These are phyloP conservation scores for Wakefieldia striispora DNA, from an alignment of 768 basidiomycete genomes.

Conservation along the genomic window DNA sequence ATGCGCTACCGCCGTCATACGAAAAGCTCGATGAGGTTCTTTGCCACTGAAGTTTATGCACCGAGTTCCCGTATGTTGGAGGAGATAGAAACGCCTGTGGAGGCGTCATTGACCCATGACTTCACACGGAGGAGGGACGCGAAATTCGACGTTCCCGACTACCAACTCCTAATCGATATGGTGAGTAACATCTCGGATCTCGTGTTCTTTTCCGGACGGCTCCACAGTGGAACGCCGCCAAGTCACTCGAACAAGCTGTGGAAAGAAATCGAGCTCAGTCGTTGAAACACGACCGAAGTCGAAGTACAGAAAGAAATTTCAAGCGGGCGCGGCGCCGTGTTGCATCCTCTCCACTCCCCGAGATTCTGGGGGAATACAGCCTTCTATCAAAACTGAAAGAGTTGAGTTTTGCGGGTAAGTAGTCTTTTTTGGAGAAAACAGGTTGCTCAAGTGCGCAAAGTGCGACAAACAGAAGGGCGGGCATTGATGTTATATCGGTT, in stretches of 20 bases:
- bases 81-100: slow-evolving; percentile 22
- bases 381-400: slow-evolving; percentile 16
- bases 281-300: background rate
- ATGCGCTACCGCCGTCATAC: slow-evolving; percentile 56
- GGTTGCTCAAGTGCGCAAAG: slow-evolving; percentile 29
- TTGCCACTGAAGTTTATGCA: slow-evolving; percentile 44
- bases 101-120: slow-evolving; percentile 36
- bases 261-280: slow-evolving; percentile 4
- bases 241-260: slow-evolving; percentile 31
- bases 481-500: slow-evolving; percentile 43
- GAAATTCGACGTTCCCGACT: slow-evolving; percentile 9
- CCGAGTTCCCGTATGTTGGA: slow-evolving; percentile 20
- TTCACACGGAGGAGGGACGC: slow-evolving; percentile 31
- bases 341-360: background rate
- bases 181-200: slow-evolving; percentile 23
- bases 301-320: slow-evolving; percentile 1
- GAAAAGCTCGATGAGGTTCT: slow-evolving; percentile 60
- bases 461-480: slow-evolving; percentile 61
- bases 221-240: slow-evolving; percentile 47
- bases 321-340: background rate
- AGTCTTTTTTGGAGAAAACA: background rate
- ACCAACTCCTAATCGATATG: slow-evolving; percentile 41
- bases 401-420: slow-evolving; percentile 28
- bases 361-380: background rate
- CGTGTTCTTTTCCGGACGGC: background rate